Conservation (phyloP, 2,329 filamentous ascomycete genomes). For the Thelonectria blattea region DNA sequence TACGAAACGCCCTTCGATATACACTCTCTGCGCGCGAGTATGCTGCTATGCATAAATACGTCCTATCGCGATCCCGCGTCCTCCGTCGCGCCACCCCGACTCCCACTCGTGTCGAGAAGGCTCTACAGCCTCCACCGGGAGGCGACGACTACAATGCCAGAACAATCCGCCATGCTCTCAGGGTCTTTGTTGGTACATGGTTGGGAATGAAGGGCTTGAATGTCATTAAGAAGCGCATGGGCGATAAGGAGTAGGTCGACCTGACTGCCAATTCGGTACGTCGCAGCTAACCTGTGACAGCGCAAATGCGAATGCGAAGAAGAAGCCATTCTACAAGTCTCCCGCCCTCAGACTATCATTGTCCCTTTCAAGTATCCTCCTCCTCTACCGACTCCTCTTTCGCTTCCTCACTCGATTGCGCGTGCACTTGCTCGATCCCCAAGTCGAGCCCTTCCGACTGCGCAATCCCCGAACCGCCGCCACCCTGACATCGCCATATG, state of each 20-base stretch:
- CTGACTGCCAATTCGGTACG: background rate
- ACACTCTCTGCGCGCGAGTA: constrained; percentile 88
- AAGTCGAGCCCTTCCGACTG: constrained; percentile 78
- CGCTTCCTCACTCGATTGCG: constrained; percentile 86
- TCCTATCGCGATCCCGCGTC: constrained; percentile 73
- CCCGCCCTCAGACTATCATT: constrained; percentile 78
- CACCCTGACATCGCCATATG: constrained; percentile 80
- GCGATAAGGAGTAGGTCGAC: constrained; percentile 53
- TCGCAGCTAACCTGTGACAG: constrained; percentile 24
- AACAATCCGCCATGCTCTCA: constrained; percentile 72
- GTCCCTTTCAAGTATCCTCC: constrained; percentile 82
- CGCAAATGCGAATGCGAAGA: constrained; percentile 44
- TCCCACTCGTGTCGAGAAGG: constrained; percentile 59
- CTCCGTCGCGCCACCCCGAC: constrained; percentile 62
- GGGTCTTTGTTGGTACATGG: constrained; percentile 71
- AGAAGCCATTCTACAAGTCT: constrained; percentile 65
- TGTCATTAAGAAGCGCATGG: constrained; percentile 55
- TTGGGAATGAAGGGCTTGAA: constrained; percentile 69
- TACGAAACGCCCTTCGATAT: constrained; percentile 86
- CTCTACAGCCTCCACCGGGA: constrained; percentile 42
- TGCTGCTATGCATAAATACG: constrained; percentile 80
- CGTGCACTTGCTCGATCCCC: constrained; percentile 77
- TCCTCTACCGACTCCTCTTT: constrained; percentile 87
- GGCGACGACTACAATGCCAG: constrained; percentile 72
- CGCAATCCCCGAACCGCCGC: constrained; percentile 80